Base-by-base conservation (phyloP, 345 rosid species). In the Eucalyptus viminalis region DNA sequence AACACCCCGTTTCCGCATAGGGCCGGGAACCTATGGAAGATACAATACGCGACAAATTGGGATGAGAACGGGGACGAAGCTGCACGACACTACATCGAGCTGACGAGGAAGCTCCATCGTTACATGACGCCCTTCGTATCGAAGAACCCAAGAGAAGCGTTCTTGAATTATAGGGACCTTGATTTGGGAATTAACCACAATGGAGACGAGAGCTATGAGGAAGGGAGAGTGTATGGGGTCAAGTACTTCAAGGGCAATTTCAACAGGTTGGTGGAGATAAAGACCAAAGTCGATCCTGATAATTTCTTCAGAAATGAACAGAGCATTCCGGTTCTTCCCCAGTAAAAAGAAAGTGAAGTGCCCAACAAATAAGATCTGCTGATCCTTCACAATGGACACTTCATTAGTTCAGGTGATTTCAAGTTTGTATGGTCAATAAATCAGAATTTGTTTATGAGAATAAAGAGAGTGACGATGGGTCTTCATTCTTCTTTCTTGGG, bases 271-370 rank as follows among this genome's bases (percentile, higher is more conserved):
- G 94, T 94, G 85, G 88, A 40, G 50, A 88, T 94, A 89, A 95
- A 96, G 90, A 87, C 96, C 8, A 90, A 37, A 62, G 92, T 96
- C 87, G 98, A 95, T 88, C 98, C 95, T 10, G 88, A 49, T 0
- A 95, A 96, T 80, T 92, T 96, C 89, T 96, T 96, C 81, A 89
- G 92, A 49, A 92, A 94, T 80, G 98, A 96, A 47, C 98, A 96
- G 91, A 95, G 97, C 44, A 91, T 96, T 34, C 98, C 98, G 7
- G 92, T 92, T 16, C 89, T 91, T 60, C 91, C 90, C 19, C 49
- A 31, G 21, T 69, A 47, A 86, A 47, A 83, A 49, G 47, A 37
- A 31, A 37, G 21, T 51, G 83, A 72, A 88, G 53, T 15, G 40
- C 37, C 29, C 31, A 87, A 40, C 24, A 69, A 69, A 34, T 69